Percentiles rank a stretch among this genome's conserved stretches.
These are phyloP conservation scores for Drechslerella stenobrocha DNA, from an alignment of 2,329 filamentous ascomycete species.

Conservation along the genomic window DNA sequence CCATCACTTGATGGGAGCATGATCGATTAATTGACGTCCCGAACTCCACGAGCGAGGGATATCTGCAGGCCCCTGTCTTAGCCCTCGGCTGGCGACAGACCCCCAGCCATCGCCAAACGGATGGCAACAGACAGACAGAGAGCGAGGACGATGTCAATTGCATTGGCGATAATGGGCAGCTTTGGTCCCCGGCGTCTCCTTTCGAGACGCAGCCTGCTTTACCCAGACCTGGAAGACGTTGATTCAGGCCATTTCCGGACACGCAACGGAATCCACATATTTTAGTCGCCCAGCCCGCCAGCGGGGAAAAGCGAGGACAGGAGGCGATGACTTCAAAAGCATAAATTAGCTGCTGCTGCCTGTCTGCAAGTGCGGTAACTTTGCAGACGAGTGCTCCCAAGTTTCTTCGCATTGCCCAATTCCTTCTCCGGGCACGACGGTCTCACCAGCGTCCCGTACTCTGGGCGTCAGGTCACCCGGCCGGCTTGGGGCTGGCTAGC, in stretches of 20 bases:
- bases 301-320: not conserved
- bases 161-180: not conserved
- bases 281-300: not conserved
- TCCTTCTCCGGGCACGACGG: not conserved
- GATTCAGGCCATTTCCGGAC: too few species aligned
- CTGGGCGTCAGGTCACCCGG: constrained; percentile 4
- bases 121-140: not conserved
- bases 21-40: not conserved
- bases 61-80: not conserved
- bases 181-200: too few species aligned
- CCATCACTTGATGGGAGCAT: constrained; percentile 11
- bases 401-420: not conserved
- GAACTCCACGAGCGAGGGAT: not conserved
- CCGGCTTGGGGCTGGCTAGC: constrained; percentile 1
- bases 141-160: not conserved
- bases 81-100: not conserved
- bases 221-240: too few species aligned
- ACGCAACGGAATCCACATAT: too few species aligned
- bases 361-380: not conserved
- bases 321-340: not conserved
- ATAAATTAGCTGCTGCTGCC: constrained; percentile 8
- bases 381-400: not conserved
- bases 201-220: too few species aligned
- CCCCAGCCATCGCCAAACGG: too few species aligned
- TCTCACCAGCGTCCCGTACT: too few species aligned